Percentiles rank a stretch among this genome's conserved stretches.
These are phyloP conservation scores for Zopfochytrium polystomum DNA, from an alignment of 371 early-diverging fungal species.

Conservation along the genomic window DNA sequence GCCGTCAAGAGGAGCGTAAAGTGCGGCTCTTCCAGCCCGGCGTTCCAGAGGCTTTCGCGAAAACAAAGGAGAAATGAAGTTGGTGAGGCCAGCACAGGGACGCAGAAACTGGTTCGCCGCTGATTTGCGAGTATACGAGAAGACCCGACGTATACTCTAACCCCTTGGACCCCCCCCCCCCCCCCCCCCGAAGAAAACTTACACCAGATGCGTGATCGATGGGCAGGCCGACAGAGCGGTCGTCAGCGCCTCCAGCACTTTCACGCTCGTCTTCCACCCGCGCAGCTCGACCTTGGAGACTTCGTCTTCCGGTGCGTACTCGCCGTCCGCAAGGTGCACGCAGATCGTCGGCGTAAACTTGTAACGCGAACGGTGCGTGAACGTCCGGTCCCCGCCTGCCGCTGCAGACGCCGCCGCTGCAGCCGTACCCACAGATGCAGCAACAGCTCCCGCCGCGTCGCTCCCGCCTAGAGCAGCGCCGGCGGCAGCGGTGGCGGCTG, in stretches of 20 bases:
- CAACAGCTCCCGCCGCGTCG: background rate
- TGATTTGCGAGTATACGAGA: no score
- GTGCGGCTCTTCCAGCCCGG: slow-evolving; percentile 40
- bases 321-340: slow-evolving; percentile 29
- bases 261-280: slow-evolving; percentile 36
- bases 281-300: slow-evolving; percentile 40
- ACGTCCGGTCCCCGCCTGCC: background rate
- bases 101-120: background rate
- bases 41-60: slow-evolving; percentile 47
- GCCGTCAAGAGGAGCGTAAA: slow-evolving; percentile 27
- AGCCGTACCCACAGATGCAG: background rate
- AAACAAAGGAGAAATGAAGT: background rate
- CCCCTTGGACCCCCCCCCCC: no score
- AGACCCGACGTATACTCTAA: no score
- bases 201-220: slow-evolving; percentile 36
- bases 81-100: background rate
- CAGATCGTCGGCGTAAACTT: slow-evolving; percentile 38
- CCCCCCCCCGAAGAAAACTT: slow-evolving; percentile 10
- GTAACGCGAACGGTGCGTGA: slow-evolving; percentile 30
- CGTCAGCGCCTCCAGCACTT: slow-evolving; percentile 30
- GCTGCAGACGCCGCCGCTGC: background rate
- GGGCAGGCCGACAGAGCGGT: slow-evolving; percentile 25
- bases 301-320: slow-evolving; percentile 41
- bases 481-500: background rate
- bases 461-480: background rate